Percentiles rank a stretch among this genome's conserved stretches.
Evolutionary conservation across 1,284 basidiomycete genomes (phyloP).

Genomic region (Apiotrichum sp.): DNA sequence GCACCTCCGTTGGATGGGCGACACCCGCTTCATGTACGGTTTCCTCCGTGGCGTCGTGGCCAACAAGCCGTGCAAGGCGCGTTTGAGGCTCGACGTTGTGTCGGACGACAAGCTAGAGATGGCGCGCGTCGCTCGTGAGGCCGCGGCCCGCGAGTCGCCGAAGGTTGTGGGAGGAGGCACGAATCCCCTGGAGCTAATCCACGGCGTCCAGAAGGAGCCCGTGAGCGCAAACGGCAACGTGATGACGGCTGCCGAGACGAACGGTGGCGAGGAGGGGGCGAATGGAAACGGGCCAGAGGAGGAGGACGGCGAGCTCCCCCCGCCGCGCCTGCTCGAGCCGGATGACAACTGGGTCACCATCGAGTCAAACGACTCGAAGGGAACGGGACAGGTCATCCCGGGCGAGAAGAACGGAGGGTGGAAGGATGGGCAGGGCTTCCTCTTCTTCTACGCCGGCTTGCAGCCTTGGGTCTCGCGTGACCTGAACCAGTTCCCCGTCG

Average conservation of each 20-base stretch:
- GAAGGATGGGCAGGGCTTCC: conserved; percentile 65
- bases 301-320: conserved; percentile 23
- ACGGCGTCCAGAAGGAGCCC: conserved; percentile 4
- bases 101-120: conserved; percentile 69
- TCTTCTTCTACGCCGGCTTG: conserved; percentile 59
- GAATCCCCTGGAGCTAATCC: conserved; percentile 10
- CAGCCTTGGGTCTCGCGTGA: conserved; percentile 57
- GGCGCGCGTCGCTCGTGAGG: conserved; percentile 44
- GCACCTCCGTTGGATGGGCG: conserved; percentile 86
- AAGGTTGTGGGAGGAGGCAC: conserved; percentile 20
- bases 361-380: conserved; percentile 19
- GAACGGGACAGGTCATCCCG: not conserved
- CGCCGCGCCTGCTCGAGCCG: conserved; percentile 27
- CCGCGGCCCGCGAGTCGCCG: conserved; percentile 10
- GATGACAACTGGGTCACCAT: conserved; percentile 41
- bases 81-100: conserved; percentile 64
- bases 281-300: not conserved
- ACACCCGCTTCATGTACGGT: conserved; percentile 78
- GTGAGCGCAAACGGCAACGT: not conserved
- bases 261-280: not conserved
- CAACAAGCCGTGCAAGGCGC: conserved; percentile 62
- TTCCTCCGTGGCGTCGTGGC: conserved; percentile 68
- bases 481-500: conserved; percentile 80
- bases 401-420: conserved; percentile 37
- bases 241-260: no score